Conservation (phyloP, 1,139 yeast genomes). For the Sugiyamaella neomexicana region DNA sequence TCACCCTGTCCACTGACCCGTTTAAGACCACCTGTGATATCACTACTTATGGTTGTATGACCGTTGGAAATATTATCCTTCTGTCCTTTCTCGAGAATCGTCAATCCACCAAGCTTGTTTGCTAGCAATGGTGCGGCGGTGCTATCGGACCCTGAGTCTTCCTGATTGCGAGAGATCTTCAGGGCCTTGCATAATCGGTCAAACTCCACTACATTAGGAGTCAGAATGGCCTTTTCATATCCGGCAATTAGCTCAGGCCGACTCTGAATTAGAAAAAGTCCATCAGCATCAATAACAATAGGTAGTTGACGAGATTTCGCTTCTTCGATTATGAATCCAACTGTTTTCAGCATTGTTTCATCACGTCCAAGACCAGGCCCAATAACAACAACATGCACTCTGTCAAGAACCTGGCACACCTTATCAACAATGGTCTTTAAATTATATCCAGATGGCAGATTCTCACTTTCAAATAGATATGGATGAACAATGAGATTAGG, state of each 20-base stretch:
- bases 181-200: conserved; percentile 49
- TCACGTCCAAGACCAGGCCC: conserved; percentile 97
- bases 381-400: conserved; percentile 78
- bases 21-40: conserved; percentile 60
- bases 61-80: conserved; percentile 63
- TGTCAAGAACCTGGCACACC: conserved; percentile 53
- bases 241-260: conserved; percentile 56
- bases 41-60: conserved; percentile 29
- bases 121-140: conserved; percentile 45
- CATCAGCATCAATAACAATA: conserved; percentile 86
- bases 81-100: conserved; percentile 71
- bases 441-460: conserved; percentile 10
- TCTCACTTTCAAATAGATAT: conserved; percentile 47
- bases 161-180: conserved; percentile 1
- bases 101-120: conserved; percentile 56
- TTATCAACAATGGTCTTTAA: conserved; percentile 50
- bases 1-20: conserved; percentile 92
- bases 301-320: conserved; percentile 57
- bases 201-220: conserved; percentile 91
- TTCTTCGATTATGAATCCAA: conserved; percentile 58
- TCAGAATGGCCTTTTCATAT: conserved; percentile 60
- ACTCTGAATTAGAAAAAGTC: conserved; percentile 61
- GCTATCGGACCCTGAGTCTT: conserved; percentile 25
- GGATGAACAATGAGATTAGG: conserved; percentile 98
- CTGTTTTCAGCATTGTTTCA: conserved; percentile 59